Percentiles rank a stretch among this genome's conserved stretches.
phyloP scores from a whole-genome alignment of 2,329 filamentous ascomycete species.

The Sclerotinia nivalis region DNA sequence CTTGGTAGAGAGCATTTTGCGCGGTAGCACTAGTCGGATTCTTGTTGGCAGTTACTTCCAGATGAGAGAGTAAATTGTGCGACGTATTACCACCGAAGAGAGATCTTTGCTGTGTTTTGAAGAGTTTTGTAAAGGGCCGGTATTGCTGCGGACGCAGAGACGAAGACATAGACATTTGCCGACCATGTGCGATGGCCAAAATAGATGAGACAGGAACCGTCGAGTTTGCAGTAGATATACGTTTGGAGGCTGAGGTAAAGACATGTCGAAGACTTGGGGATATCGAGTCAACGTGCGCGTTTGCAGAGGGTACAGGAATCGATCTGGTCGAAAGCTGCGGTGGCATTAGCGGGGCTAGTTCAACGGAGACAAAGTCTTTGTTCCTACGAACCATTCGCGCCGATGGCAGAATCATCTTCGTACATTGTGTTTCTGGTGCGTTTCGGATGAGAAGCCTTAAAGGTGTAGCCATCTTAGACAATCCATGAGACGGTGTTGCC shows the following conservation, averaged over 20 bases:
- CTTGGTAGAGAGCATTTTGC: constrained; percentile 92
- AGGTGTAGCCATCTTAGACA: constrained; percentile 20
- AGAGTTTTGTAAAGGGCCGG: constrained; percentile 23
- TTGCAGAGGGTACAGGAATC: constrained; percentile 27
- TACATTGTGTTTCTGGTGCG: constrained; percentile 4
- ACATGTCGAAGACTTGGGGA: background rate
- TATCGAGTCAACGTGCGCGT: constrained; percentile 18
- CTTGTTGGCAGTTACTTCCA: constrained; percentile 90
- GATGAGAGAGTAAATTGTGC: constrained; percentile 71
- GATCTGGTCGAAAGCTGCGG: constrained; percentile 19
- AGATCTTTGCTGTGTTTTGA: constrained; percentile 32
- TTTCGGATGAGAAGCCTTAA: constrained; percentile 15
- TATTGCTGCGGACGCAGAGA: constrained; percentile 28
- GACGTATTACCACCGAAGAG: constrained; percentile 41
- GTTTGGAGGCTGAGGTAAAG: background rate
- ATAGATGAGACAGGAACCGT: constrained; percentile 26
- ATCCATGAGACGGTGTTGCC: constrained; percentile 13
- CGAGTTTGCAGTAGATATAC: constrained; percentile 32
- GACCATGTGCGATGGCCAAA: constrained; percentile 26
- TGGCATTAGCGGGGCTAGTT: constrained; percentile 1
- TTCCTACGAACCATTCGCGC: constrained; percentile 16
- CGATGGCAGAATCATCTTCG: constrained; percentile 4
- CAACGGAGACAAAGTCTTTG: background rate
- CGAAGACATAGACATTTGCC: constrained; percentile 34
- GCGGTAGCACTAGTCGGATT: constrained; percentile 84